Evolutionary conservation across 2,329 filamentous ascomycete genomes (phyloP), one percentile per base, ranked within the genome.

Genomic region (Trichothecium roseum): DNA sequence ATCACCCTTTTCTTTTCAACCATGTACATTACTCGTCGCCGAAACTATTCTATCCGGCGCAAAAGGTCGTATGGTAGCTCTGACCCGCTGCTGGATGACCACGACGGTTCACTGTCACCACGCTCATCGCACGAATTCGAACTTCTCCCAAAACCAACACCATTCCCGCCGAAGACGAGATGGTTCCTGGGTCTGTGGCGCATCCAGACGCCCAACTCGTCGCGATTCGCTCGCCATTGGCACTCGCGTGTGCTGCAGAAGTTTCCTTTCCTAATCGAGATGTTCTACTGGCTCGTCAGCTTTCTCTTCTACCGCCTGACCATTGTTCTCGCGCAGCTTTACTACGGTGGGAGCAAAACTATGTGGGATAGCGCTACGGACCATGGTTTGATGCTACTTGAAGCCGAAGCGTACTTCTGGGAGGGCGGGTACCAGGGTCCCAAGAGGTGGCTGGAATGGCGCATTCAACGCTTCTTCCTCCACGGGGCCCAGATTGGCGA

Each of bases 221-320:
- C 70, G 3, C 66, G 72, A n/a, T 82, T 78, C 53, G 63, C 67
- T 28, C 63, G 69, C 40, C 57, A 79, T 49, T 52, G 70, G 33
- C 77, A 81, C 51, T 78, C 72, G 41, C 64, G 75, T 18, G 64
- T 81, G 37, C 60, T 82, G 39, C 72, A 79, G 51, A 78, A 77
- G 48, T 81, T 57, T 24, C 78, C 79, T 4, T 83, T 83, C 49
- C 54, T 83, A 37, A 67, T 83, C 33, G 78, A 83, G 54, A 82
- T 83, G 75, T 81, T 82, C 53, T 83, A 83, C 59, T 83, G 78
- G 78, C 64, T 69, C 30, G 64, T 82, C 45, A 81, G 77, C 48
- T 72, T 78, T 43, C 62, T 68, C 31, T 76, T 79, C 50, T 82
- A 82, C 56, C 64, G 69, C 27, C 60, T 75, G 53, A 78, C 74